A percentile compares a stretch with the other conserved stretches of the same genome.
phyloP scores from a whole-genome alignment of 306 rosid genomes.

The Vigna angularis region DNA sequence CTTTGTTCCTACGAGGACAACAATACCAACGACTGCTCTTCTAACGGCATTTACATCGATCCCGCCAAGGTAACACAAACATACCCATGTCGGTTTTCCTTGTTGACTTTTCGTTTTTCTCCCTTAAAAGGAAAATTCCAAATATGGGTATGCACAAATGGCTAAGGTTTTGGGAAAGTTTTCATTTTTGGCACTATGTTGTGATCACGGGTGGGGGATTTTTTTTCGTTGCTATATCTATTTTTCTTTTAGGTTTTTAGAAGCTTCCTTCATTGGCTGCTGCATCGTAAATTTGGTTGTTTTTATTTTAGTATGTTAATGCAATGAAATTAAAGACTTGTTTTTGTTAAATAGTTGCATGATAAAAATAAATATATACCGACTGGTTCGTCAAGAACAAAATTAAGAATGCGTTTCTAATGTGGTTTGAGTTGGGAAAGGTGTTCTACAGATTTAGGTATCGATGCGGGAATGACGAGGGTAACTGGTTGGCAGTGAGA shows the following conservation, averaged over 20 bases:
- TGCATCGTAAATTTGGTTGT: neutral
- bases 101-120: constrained; percentile 17
- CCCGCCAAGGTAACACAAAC: constrained; percentile 62
- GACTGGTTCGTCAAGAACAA: neutral
- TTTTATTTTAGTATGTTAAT: neutral
- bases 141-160: constrained; percentile 25
- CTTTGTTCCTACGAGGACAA: constrained; percentile 70
- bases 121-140: neutral
- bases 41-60: constrained; percentile 64
- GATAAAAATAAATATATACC: neutral
- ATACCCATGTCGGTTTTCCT: neutral
- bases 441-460: neutral
- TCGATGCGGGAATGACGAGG: neutral
- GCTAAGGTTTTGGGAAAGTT: constrained; percentile 43
- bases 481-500: neutral
- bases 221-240: neutral
- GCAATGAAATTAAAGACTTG: neutral
- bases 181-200: constrained; percentile 17
- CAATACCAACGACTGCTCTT: constrained; percentile 55
- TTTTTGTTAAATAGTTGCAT: neutral
- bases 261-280: neutral
- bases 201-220: constrained; percentile 7
- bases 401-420: neutral
- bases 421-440: too few relatives aligned
- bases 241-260: constrained; percentile 1